Base-by-base conservation (phyloP, 108 stramenopile genomes). In the Epipyxis sp. region DNA sequence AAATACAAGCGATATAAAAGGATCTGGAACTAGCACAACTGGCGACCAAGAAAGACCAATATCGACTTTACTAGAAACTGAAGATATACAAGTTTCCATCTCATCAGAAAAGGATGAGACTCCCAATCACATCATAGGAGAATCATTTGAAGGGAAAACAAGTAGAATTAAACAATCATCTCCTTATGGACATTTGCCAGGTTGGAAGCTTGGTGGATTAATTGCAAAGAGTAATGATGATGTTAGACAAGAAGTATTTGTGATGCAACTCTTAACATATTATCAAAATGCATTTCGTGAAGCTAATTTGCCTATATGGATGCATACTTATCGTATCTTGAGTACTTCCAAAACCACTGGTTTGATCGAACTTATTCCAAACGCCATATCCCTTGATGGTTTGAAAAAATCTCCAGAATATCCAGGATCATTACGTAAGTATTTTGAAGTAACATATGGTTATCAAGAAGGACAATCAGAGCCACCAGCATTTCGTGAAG, bases 301-400 rank as follows among this genome's bases (percentile, higher is more conserved):
- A 69, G 91, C 92, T 44, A 87, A 87, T 44, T 45, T 96, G 20
- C 91, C 90, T 0, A 78, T 99, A 58, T 97, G 92, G 92, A 86
- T 97, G 59, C 94, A 92, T 81, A 93, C 98, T 0, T 99, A 99
- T 85, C 89, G 90, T 43, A 97, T 99, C 72, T 82, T 99, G 41
- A 93, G 92, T 76, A 95, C 95, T 0, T 90, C 91, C 25, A 93
- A 93, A 45, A 87, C 86, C 35, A 95, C 95, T 59, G 97, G 97
- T 39, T 76, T 96, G 34, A 91, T 98, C 69, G 93, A 96, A 86
- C 84, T 96, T n/a, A 69, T 96, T 44, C 87, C 86, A 34, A 91
- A 98, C 78, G 86, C 95, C 0, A 96, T 92, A 59, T 95, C 94
- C 1, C 79, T 98, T 67, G 95, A 98, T 84, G 94, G 93, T 27